A percentile compares a stretch with the other conserved stretches of the same genome.
Evolutionary conservation across 164 flowering plant species (phyloP).

Genomic region (Vitis rotundifolia): DNA sequence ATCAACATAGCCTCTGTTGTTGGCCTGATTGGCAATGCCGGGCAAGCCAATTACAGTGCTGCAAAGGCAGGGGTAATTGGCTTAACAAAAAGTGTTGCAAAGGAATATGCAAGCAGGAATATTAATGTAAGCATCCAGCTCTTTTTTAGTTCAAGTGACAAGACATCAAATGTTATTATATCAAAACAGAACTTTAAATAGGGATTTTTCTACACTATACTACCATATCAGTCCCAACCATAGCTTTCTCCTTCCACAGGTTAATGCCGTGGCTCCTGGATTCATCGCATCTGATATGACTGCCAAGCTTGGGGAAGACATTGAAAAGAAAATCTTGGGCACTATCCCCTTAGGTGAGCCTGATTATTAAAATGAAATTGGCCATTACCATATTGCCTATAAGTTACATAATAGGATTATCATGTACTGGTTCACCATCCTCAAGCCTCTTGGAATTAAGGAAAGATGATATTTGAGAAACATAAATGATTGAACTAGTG

Average conservation of each 20-base stretch:
- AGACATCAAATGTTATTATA: not conserved
- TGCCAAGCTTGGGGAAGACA: slow-evolving; percentile 78
- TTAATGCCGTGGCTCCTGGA: slow-evolving; percentile 96
- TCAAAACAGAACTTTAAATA: no score
- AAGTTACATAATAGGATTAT: no score
- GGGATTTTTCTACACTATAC: no score
- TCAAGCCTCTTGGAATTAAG: no score
- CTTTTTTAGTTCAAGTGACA: not conserved
- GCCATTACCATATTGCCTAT: no score
- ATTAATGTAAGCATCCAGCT: slow-evolving; percentile 60
- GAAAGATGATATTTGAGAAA: no score
- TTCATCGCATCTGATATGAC: slow-evolving; percentile 99
- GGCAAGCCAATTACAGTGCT: slow-evolving; percentile 98
- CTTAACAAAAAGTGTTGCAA: slow-evolving; percentile 84
- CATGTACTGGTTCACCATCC: no score
- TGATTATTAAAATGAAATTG: no score
- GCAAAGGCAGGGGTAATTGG: slow-evolving; percentile 99
- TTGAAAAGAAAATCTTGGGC: slow-evolving; percentile 76
- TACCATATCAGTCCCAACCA: not conserved
- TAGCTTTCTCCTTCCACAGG: slow-evolving; percentile 37
- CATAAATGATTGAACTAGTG: no score
- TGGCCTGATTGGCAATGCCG: slow-evolving; percentile 85
- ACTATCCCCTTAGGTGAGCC: slow-evolving; percentile 83
- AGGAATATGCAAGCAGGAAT: slow-evolving; percentile 85
- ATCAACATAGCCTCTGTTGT: slow-evolving; percentile 93